Conservation (phyloP, 2,329 filamentous ascomycete species). For the Clarireedia homoeocarpa region DNA sequence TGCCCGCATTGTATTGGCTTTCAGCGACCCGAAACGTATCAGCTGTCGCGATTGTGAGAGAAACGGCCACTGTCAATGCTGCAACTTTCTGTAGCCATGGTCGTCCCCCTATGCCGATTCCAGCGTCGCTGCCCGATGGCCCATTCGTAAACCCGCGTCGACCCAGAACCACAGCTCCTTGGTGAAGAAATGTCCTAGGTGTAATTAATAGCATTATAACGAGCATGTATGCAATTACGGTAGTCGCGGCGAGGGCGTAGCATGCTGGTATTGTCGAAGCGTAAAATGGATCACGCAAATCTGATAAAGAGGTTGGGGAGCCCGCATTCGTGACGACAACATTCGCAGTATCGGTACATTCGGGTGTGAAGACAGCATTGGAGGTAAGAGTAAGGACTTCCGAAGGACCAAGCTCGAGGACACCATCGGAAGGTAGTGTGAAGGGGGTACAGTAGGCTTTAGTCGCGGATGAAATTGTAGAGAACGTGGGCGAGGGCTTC, state of each 20-base stretch:
- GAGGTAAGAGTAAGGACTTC: constrained; percentile 35
- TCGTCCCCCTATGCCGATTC: constrained; percentile 80
- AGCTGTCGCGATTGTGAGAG: constrained; percentile 84
- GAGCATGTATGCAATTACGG: constrained; percentile 78
- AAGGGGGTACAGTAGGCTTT: constrained; percentile 52
- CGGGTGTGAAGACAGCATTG: constrained; percentile 41
- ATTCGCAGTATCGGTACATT: constrained; percentile 36
- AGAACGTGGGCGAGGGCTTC: constrained; percentile 16
- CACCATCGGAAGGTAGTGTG: constrained; percentile 50
- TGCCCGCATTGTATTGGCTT: constrained; percentile 69
- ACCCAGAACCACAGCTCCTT: constrained; percentile 73
- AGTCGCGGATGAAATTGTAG: constrained; percentile 31
- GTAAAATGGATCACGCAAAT: constrained; percentile 82
- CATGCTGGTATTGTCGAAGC: constrained; percentile 87
- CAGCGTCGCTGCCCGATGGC: constrained; percentile 56
- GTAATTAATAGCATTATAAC: constrained; percentile 86
- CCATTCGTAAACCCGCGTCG: constrained; percentile 79
- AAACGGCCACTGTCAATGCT: constrained; percentile 67
- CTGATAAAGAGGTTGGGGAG: constrained; percentile 26
- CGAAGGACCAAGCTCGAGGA: constrained; percentile 34
- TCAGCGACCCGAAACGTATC: constrained; percentile 85
- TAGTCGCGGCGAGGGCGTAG: constrained; percentile 87
- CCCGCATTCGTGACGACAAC: constrained; percentile 20
- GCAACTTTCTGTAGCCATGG: constrained; percentile 89
- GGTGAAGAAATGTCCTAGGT: constrained; percentile 86